Base-by-base conservation (phyloP, 345 rosid species). In the Erodium maritimum region DNA sequence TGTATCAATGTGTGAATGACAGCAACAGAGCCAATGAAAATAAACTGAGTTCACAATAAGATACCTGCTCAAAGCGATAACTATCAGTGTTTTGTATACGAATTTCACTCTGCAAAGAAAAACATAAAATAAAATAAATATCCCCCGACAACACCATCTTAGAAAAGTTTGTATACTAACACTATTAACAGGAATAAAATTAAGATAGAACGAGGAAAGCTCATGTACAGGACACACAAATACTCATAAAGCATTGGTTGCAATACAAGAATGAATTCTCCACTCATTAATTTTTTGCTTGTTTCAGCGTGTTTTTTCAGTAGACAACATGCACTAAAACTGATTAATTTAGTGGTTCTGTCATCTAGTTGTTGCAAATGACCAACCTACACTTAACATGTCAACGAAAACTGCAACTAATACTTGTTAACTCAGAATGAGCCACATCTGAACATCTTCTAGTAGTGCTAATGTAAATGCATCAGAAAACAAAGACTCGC, bases 41-140 rank as follows among this genome's bases (percentile, higher is more conserved):
- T n/a, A 53, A 50, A 42, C 13, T 23, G 24, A 63, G 51, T n/a
- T 56, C 45, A 59, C 33, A 37, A 59, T 24, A 25, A 50, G 19
- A 52, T 77, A 88, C 98, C 96, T 91, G 98, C 65, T 88, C 98
- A 71, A 80, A 86, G 65, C 96, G 90, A 65, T 91, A 86, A 50
- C 67, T 23, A 61, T 86, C 95, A 17, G 67, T 77, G 46, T 88
- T 91, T 71, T 88, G 98, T 67, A 83, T 77, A 33, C 24, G 24
- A 63, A 91, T 88, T 79, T 91, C 98, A 71, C 69, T 80, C 98
- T 91, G 96, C 86, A 75, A 57, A 46, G 17, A 9, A 45, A 52
- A 29, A 1, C 37, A 29, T 29, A 29, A 29, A 29, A 56, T 13
- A 22, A 42, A 42, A 42, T 42, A 14, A 42, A 42, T 10, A 42